Evolutionary conservation across 352 stramenopile genomes (phyloP), one percentile per base, ranked within the genome.

Genomic region (Globisporangium splendens): DNA sequence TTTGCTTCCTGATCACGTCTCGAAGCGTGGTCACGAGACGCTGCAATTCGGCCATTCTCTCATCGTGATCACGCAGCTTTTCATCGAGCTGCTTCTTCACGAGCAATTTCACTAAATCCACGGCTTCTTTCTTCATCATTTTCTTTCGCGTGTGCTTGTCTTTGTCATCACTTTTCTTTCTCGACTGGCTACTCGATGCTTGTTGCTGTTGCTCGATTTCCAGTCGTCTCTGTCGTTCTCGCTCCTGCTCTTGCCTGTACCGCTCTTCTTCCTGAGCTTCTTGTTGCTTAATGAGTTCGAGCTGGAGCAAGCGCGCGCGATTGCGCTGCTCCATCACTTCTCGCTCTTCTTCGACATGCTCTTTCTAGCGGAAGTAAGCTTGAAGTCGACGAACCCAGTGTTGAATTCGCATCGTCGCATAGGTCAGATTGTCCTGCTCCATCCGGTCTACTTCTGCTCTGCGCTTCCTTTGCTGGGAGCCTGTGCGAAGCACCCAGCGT

Each of bases 121-220:
- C 56, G 0, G 70, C 73, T 33, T 82, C 68, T 64, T 73, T 77
- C 51, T 79, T 79, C 70, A 82, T 82, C 35, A 82, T 69, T 44
- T 72, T 82, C 46, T 72, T 72, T 6, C 59, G 61, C 14, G 53
- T 59, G 10, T 48, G 31, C 51, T 70, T 50, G 14, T 20, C 17
- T 17, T 62, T 42, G 33, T 46, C 49, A 18, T 51, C 22, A 39
- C 59, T 52, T 21, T 13, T 33, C 18, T 22, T 46, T 33, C 55
- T 12, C 12, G 39, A n/a, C 39, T 44, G 33, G 28, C 42, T 65
- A 18, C 38, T 56, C 24, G 54, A n/a, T 44, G 24, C 15, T 13
- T 53, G 35, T 17, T 31, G 18, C 1, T 59, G 41, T 42, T 59
- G 20, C 31, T 62, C 54, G n/a, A 39, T 42, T 50, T 66, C 43